These are phyloP conservation scores for Crithidia mellificae DNA, from an alignment of 208 protist genomes.

Conservation along the genomic window DNA sequence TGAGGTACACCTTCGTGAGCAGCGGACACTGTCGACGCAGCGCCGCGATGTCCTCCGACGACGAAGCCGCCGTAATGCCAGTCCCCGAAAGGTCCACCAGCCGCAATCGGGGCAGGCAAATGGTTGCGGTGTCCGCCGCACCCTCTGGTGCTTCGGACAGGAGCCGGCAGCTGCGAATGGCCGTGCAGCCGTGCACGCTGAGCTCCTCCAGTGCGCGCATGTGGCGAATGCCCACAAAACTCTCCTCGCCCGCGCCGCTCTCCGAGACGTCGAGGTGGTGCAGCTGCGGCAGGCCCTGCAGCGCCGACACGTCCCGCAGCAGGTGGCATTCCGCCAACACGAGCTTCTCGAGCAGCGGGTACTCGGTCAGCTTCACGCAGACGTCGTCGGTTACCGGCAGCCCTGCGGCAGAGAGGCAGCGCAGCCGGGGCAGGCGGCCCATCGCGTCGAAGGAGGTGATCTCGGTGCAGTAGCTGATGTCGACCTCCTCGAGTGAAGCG, in stretches of 20 bases:
- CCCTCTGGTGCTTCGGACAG: not conserved
- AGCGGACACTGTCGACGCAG: slow-evolving; percentile 21
- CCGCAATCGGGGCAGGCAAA: slow-evolving; percentile 22
- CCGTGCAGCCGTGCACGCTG: slow-evolving; percentile 29
- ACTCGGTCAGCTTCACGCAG: slow-evolving; percentile 14
- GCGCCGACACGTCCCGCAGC: slow-evolving; percentile 26
- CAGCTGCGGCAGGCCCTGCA: slow-evolving; percentile 27
- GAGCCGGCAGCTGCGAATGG: slow-evolving; percentile 9
- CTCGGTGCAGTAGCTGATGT: slow-evolving; percentile 25
- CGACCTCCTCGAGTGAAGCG: slow-evolving; percentile 29
- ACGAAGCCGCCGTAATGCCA: slow-evolving; percentile 2
- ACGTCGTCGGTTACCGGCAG: slow-evolving; percentile 29
- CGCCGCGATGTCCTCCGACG: slow-evolving; percentile 3
- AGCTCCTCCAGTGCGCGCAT: slow-evolving; percentile 35
- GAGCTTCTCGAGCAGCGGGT: slow-evolving; percentile 33
- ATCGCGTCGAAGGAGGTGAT: slow-evolving; percentile 25
- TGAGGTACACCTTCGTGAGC: slow-evolving; percentile 14
- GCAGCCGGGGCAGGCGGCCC: slow-evolving; percentile 26
- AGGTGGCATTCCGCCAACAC: slow-evolving; percentile 26
- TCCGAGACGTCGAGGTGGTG: slow-evolving; percentile 33
- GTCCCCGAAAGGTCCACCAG: slow-evolving; percentile 24
- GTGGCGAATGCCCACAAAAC: slow-evolving; percentile 11
- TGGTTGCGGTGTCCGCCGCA: not conserved
- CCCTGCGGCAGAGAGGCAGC: slow-evolving; percentile 27
- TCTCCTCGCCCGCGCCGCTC: slow-evolving; percentile 26